Evolutionary conservation across 352 stramenopile species (phyloP).

Genomic region (Pythium volutum): DNA sequence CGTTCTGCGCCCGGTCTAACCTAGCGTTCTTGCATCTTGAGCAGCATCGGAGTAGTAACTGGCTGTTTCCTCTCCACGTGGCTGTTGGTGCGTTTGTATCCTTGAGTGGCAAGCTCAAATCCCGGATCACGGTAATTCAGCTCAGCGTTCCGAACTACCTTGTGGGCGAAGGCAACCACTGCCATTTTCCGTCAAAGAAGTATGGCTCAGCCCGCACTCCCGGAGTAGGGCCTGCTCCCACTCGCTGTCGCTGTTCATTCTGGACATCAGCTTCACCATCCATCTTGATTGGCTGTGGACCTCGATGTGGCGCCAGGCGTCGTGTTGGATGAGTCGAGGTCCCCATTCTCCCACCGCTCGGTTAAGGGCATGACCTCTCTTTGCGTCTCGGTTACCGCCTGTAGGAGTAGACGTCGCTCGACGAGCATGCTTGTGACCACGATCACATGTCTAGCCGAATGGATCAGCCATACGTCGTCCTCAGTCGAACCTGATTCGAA

Average conservation of each 20-base stretch:
- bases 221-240: too few relatives aligned
- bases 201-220: too few relatives aligned
- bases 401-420: not conserved
- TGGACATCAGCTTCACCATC: too few relatives aligned
- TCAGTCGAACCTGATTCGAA: not conserved
- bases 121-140: conserved; percentile 31
- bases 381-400: not conserved
- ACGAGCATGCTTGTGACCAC: conserved; percentile 4
- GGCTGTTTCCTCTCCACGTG: conserved; percentile 31
- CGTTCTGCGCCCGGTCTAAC: not conserved
- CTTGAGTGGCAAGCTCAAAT: conserved; percentile 32
- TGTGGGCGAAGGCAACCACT: conserved; percentile 26
- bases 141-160: conserved; percentile 20
- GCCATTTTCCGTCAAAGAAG: conserved; percentile 26
- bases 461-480: conserved; percentile 3
- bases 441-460: not conserved
- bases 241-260: too few relatives aligned
- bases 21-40: conserved; percentile 10
- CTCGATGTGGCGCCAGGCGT: too few relatives aligned
- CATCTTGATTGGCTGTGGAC: too few relatives aligned
- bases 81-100: conserved; percentile 25
- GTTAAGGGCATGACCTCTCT: not conserved
- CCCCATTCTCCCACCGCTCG: not conserved
- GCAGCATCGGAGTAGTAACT: conserved; percentile 35
- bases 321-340: not conserved